Percentiles rank a stretch among this genome's conserved stretches.
Conservation (phyloP, 1,284 basidiomycete species). For the Leccinum pseudoinsigne region DNA sequence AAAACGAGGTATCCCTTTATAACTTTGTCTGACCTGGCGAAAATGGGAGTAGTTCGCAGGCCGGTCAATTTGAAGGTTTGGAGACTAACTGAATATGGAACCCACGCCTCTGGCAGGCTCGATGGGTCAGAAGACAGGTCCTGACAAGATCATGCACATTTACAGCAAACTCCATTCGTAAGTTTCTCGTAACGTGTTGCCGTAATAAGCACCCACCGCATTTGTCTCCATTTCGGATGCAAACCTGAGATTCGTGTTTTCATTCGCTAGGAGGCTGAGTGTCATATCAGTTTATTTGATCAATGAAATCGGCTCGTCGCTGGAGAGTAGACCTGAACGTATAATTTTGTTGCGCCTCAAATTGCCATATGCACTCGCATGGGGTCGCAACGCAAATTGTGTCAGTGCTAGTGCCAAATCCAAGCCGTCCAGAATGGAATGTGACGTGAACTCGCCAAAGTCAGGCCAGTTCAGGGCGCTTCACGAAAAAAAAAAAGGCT, state of each 20-base stretch:
- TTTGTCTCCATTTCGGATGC: constrained; percentile 25
- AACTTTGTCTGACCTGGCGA: constrained; percentile 28
- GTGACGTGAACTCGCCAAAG: constrained; percentile 28
- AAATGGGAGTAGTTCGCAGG: constrained; percentile 24
- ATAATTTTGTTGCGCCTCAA: constrained; percentile 1
- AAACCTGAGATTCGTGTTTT: constrained; percentile 24
- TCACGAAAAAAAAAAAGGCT: constrained; percentile 12
- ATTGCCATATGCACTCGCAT: constrained; percentile 8
- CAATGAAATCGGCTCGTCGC: constrained; percentile 28
- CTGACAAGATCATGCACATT: constrained; percentile 29
- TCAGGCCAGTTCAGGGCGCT: constrained; percentile 14
- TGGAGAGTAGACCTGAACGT: constrained; percentile 3
- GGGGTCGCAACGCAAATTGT: constrained; percentile 13
- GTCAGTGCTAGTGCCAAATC: constrained; percentile 8
- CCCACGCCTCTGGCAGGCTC: constrained; percentile 34
- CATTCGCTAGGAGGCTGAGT: constrained; percentile 17
- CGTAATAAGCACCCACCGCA: constrained; percentile 31
- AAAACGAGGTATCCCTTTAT: constrained; percentile 28
- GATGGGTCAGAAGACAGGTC: constrained; percentile 32
- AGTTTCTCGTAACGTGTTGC: constrained; percentile 25
- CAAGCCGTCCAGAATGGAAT: constrained; percentile 15
- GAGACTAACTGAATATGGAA: constrained; percentile 28
- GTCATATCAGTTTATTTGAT: constrained; percentile 22
- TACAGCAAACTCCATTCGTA: constrained; percentile 33
- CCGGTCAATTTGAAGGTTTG: constrained; percentile 18